phyloP scores from a whole-genome alignment of 2,329 filamentous ascomycete species.

The Monilinia laxa region DNA sequence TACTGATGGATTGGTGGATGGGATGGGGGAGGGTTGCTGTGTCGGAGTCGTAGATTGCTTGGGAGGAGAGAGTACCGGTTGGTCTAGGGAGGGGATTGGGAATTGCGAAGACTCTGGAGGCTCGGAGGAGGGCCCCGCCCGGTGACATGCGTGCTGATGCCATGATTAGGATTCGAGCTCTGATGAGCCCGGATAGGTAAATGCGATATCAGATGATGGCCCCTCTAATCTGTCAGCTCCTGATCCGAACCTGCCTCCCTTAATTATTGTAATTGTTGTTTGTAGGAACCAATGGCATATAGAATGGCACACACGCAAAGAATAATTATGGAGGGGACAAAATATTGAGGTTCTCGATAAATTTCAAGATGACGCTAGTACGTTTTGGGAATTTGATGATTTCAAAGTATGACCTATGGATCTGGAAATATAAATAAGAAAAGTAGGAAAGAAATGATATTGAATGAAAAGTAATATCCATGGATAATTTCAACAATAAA shows the following conservation, averaged over 20 bases:
- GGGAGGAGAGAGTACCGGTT: conserved; percentile 49
- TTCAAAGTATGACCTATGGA: not conserved
- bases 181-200: conserved; percentile 9
- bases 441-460: too few relatives aligned
- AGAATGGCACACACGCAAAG: conserved; percentile 11
- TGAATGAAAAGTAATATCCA: too few relatives aligned
- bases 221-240: not conserved
- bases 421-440: too few relatives aligned
- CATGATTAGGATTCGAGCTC: conserved; percentile 32
- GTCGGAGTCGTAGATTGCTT: conserved; percentile 55
- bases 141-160: conserved; percentile 51
- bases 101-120: conserved; percentile 86
- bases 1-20: conserved; percentile 79
- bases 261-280: conserved; percentile 2
- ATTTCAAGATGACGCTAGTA: conserved; percentile 20
- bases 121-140: conserved; percentile 71
- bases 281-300: conserved; percentile 15
- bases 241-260: not conserved
- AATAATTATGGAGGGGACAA: conserved; percentile 15
- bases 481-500: too few relatives aligned
- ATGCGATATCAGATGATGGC: not conserved
- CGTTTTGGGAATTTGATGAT: not conserved
- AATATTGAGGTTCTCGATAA: conserved; percentile 22
- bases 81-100: conserved; percentile 71
- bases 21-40: conserved; percentile 75